Evolutionary conservation across 495 filamentous ascomycete species (phyloP), one percentile per base, ranked within the genome.

Genomic region (Trypethelium eluteriae): DNA sequence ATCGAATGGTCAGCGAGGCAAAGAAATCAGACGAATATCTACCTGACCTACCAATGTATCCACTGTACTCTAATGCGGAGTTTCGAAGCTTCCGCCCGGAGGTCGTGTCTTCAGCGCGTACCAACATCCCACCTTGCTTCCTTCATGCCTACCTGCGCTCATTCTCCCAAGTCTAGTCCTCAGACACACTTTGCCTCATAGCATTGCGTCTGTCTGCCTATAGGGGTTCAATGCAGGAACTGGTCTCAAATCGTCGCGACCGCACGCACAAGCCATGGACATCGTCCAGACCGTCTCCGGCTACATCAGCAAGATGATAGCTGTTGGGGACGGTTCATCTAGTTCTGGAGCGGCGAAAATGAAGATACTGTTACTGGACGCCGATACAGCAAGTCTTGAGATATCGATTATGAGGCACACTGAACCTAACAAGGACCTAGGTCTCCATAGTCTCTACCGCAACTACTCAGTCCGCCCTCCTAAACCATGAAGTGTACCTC

Each of bases 271-370:
- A 16, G 36, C 11, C 68, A 98, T 98, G 95, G 95, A 98, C 76
- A 85, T 97, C 73, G 89, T 95, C 66, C 86, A 91, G 72, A 90
- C 92, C 64, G 89, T 96, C 75, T 89, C 92, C 70, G 89, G 92
- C 79, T 98, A 98, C 83, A 88, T 98, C 82, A 88, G 90, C 75
- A 96, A 93, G 86, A 97, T 98, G 89, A 86, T 97, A 76, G 88
- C 91, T 56, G 86, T 86, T 69, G 93, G 93, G 75, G 92, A 96
- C 76, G 80, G 86, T 65, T 56, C 70, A 7, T 77, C 84, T 50
- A 86, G 86, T 61, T 82, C 84, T 46, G 83, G 90, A 50, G 89
- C 91, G 12, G 85, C 91, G 44, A 98, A 98, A 83, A 98, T 98
- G 94, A 98, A 98, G 87, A 93, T 97, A 71, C 81, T 98, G 64